Conservation (phyloP, 2,329 filamentous ascomycete species). For the Colletotrichum salicis region DNA sequence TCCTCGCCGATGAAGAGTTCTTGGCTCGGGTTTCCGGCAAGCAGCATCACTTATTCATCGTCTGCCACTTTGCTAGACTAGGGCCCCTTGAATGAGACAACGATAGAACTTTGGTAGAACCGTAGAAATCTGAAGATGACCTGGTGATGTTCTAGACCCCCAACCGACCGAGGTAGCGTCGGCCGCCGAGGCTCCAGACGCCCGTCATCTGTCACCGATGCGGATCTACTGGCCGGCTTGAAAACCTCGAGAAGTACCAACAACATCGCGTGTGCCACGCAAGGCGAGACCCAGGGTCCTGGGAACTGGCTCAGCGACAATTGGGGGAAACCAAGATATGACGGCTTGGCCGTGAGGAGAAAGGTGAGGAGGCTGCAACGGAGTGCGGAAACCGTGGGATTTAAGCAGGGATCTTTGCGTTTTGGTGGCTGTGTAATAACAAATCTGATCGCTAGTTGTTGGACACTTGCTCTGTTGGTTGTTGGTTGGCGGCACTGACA, state of each 20-base stretch:
- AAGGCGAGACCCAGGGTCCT: background rate
- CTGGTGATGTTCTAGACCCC: background rate
- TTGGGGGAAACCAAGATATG: background rate
- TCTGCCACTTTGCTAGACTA: background rate
- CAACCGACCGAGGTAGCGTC: background rate
- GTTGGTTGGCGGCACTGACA: background rate
- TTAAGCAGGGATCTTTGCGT: background rate
- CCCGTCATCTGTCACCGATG: background rate
- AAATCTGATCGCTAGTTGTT: background rate
- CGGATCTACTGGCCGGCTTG: background rate
- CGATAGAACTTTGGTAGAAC: too few relatives aligned
- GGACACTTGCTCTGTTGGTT: background rate
- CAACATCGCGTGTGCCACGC: background rate
- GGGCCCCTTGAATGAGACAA: background rate
- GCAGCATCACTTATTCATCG: background rate
- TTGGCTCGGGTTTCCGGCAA: background rate
- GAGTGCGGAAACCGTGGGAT: background rate
- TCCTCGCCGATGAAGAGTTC: background rate
- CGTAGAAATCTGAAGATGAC: background rate
- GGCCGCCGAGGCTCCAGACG: background rate
- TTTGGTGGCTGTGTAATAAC: background rate
- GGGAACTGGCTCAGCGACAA: background rate
- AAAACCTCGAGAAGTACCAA: background rate
- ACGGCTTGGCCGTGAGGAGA: background rate
- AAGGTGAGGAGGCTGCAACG: background rate